Percentiles rank a stretch among this genome's conserved stretches.
Conservation (phyloP, 2,329 filamentous ascomycete species). For the Colletotrichum sansevieriae region DNA sequence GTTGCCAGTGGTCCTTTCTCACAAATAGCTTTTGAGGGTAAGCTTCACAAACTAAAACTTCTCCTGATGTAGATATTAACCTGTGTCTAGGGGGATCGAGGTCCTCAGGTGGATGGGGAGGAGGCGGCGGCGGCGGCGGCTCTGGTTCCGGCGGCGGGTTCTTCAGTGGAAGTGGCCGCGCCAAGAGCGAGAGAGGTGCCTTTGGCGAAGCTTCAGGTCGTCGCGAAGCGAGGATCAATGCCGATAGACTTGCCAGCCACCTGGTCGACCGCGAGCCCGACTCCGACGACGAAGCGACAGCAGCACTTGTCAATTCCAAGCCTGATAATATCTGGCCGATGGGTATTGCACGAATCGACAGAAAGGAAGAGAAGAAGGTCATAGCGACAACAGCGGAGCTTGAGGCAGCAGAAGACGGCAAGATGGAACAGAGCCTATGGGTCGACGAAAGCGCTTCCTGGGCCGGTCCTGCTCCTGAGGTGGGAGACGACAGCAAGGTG, state of each 20-base stretch:
- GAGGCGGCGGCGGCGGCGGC: slow-evolving; percentile 41
- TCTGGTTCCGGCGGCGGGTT: slow-evolving; percentile 47
- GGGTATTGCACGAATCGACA: slow-evolving; percentile 67
- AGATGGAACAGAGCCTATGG: slow-evolving; percentile 61
- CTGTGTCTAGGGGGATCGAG: slow-evolving; percentile 38
- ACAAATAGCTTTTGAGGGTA: slow-evolving; percentile 42
- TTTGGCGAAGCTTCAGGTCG: slow-evolving; percentile 53
- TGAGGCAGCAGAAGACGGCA: slow-evolving; percentile 65
- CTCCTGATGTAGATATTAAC: not conserved
- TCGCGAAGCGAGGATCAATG: slow-evolving; percentile 66
- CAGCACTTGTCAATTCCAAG: slow-evolving; percentile 38
- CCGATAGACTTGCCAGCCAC: slow-evolving; percentile 65
- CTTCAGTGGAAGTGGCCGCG: slow-evolving; percentile 45
- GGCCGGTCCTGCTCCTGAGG: slow-evolving; percentile 45
- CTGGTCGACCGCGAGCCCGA: slow-evolving; percentile 47
- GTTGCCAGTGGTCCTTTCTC: slow-evolving; percentile 58
- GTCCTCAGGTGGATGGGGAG: slow-evolving; percentile 38
- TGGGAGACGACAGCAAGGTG: slow-evolving; percentile 54
- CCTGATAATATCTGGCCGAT: slow-evolving; percentile 60
- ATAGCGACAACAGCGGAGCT: slow-evolving; percentile 70
- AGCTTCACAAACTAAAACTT: not conserved
- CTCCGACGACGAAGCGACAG: slow-evolving; percentile 45
- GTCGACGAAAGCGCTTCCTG: slow-evolving; percentile 53
- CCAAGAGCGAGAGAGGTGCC: slow-evolving; percentile 53
- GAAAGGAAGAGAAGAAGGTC: slow-evolving; percentile 66